Base-by-base conservation (phyloP, 2,329 filamentous ascomycete genomes). In the Botryotinia narcissicola region DNA sequence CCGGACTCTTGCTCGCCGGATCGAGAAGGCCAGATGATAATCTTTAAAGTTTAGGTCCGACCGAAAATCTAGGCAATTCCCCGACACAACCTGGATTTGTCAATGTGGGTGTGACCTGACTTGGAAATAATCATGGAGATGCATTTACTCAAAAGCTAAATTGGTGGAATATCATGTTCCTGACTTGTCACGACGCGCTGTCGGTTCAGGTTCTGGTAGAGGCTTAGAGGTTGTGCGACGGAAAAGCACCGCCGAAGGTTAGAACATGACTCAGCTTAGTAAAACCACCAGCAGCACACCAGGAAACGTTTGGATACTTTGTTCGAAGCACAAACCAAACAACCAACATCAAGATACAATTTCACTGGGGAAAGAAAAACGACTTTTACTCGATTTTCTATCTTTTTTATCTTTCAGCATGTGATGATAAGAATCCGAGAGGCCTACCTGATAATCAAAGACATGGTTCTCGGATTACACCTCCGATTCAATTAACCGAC, bases 1-100 rank as follows among this genome's bases (percentile, higher is more conserved):
- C 22, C 62, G 62, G 62, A 59, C 7, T 35, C 25, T 40, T 9
- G 35, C 59, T 66, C 22, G n/a, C 62, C 62, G 32, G 12, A 60
- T 72, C n/a, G 29, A 68, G 62, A 48, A 72, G 70, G 48, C 61
- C 70, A 72, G 62, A 72, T 72, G 70, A 72, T 67, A 72, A 60
- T 68, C 51, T 57, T 42, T 29, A 57, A 57, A 37, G 64, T 57
- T 63, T 68, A 54, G 48, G 48, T 68, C 48, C 54, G 48, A 57
- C 48, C 48, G 35, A 57, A 68, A 57, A 68, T 42, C 48, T 62
- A 51, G 29, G 44, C 48, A 25, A 62, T 71, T 37, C 25, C 46
- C 32, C 69, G 42, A 32, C 59, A n/a, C 69, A 71, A 60, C 32
- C 42, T 44, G 40, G 20, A 62, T 61, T 7, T 22, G 57, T 71